Percentiles rank a stretch among this genome's conserved stretches.
Conservation (phyloP, 2,329 filamentous ascomycete species). For the Exophiala mesophila region DNA sequence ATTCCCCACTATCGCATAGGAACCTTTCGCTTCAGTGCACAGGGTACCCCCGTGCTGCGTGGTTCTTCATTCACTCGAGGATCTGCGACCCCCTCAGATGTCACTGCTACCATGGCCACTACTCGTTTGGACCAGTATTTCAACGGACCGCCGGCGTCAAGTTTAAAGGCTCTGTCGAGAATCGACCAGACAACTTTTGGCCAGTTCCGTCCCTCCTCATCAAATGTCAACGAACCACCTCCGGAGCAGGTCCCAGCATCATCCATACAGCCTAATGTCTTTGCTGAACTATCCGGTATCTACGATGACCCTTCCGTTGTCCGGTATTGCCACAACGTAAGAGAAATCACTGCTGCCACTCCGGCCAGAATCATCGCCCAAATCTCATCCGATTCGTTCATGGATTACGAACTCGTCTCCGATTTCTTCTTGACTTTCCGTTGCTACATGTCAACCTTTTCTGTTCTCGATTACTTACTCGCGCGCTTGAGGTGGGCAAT, state of each 20-base stretch:
- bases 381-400: conserved; percentile 90
- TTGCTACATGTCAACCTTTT: conserved; percentile 70
- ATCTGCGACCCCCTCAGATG: conserved; percentile 44
- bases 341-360: conserved; percentile 80
- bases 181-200: not conserved
- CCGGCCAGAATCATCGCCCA: conserved; percentile 88
- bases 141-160: conserved; percentile 16
- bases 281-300: conserved; percentile 72
- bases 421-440: conserved; percentile 98
- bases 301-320: conserved; percentile 80
- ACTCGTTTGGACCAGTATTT: conserved; percentile 15
- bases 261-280: conserved; percentile 62
- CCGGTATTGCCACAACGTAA: conserved; percentile 66
- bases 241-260: conserved; percentile 28
- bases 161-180: conserved; percentile 17
- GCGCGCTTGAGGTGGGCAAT: conserved; percentile 85
- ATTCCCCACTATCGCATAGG: conserved; percentile 84
- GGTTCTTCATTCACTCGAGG: conserved; percentile 70
- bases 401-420: conserved; percentile 94
- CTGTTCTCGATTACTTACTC: conserved; percentile 77
- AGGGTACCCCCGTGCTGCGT: conserved; percentile 70
- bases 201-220: not conserved
- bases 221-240: conserved; percentile 27
- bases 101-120: conserved; percentile 36
- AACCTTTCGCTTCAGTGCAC: conserved; percentile 70